phyloP scores from a whole-genome alignment of 139 green algal species.

The Raphidocelis subcapitata region DNA sequence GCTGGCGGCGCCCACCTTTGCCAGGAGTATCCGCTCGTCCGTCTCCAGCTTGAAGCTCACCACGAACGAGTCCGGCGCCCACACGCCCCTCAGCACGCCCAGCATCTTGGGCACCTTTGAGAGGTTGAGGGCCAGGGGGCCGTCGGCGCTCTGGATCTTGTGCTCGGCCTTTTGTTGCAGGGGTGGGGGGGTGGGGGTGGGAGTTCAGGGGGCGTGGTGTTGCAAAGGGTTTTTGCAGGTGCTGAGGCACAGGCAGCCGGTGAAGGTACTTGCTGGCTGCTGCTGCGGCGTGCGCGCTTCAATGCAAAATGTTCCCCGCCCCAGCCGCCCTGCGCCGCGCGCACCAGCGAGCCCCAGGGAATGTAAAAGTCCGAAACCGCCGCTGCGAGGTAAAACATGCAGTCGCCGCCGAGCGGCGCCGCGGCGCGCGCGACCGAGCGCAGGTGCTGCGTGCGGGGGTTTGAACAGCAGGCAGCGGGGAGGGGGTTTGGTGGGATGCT shows the following conservation, averaged over 20 bases:
- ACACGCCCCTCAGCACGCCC: conserved; percentile 66
- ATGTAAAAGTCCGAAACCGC: conserved; percentile 98
- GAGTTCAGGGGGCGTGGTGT: neutral
- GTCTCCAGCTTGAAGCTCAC: conserved; percentile 99
- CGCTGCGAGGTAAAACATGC: conserved; percentile 95
- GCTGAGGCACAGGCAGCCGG: too few relatives aligned
- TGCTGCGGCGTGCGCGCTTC: too few relatives aligned
- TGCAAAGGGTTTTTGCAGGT: neutral
- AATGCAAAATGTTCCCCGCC: too few relatives aligned
- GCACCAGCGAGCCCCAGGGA: conserved; percentile 84
- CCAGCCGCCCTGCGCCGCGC: too few relatives aligned
- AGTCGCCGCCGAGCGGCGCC: conserved; percentile 39
- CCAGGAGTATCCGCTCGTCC: conserved; percentile 58
- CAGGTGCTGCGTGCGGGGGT: conserved; percentile 50
- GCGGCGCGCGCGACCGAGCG: conserved; percentile 50
- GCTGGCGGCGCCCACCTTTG: conserved; percentile 10
- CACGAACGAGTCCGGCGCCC: conserved; percentile 82
- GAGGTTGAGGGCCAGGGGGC: conserved; percentile 60
- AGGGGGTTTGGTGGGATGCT: neutral
- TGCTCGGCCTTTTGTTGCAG: conserved; percentile 70
- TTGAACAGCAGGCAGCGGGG: neutral
- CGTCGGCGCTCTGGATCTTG: conserved; percentile 94
- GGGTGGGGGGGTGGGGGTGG: neutral
- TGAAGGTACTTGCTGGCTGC: neutral
- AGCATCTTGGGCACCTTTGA: conserved; percentile 94